phyloP scores from a whole-genome alignment of 495 filamentous ascomycete species.

The Coniosporium apollinis region DNA sequence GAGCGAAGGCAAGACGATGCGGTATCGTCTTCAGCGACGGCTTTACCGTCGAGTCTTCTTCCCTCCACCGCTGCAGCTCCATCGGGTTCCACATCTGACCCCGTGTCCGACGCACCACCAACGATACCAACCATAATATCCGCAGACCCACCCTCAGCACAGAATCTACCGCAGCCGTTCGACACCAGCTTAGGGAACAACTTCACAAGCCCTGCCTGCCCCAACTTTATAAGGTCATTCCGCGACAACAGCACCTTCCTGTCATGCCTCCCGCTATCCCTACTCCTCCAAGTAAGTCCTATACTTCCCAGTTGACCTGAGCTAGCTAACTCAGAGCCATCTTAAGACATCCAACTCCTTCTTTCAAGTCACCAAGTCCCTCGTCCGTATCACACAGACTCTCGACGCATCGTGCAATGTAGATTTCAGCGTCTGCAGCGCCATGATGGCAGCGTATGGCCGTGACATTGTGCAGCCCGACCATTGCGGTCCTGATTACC shows the following conservation, averaged over 20 bases:
- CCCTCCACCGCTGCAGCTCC: background rate
- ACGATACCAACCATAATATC: conserved; percentile 1
- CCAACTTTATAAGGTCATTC: conserved; percentile 50
- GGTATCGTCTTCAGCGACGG: background rate
- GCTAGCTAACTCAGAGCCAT: conserved; percentile 6
- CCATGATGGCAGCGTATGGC: conserved; percentile 43
- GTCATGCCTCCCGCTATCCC: conserved; percentile 54
- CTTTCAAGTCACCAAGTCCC: conserved; percentile 53
- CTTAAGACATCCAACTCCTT: conserved; percentile 50
- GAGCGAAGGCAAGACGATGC: conserved; percentile 3
- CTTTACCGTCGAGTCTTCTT: background rate
- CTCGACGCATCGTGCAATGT: conserved; percentile 57
- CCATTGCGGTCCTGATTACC: conserved; percentile 58
- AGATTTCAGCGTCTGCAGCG: conserved; percentile 39
- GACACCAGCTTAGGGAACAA: conserved; percentile 53
- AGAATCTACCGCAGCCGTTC: conserved; percentile 46
- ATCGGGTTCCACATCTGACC: background rate
- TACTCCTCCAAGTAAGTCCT: conserved; percentile 45
- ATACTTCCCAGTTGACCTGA: background rate
- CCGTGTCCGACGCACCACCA: background rate
- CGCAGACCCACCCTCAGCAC: conserved; percentile 2
- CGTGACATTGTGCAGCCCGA: conserved; percentile 33
- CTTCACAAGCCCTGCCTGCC: conserved; percentile 46
- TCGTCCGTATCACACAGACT: conserved; percentile 46
- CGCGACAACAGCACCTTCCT: conserved; percentile 44